Evolutionary conservation across 1,284 basidiomycete genomes (phyloP).

Genomic region (Marasmius oreades): DNA sequence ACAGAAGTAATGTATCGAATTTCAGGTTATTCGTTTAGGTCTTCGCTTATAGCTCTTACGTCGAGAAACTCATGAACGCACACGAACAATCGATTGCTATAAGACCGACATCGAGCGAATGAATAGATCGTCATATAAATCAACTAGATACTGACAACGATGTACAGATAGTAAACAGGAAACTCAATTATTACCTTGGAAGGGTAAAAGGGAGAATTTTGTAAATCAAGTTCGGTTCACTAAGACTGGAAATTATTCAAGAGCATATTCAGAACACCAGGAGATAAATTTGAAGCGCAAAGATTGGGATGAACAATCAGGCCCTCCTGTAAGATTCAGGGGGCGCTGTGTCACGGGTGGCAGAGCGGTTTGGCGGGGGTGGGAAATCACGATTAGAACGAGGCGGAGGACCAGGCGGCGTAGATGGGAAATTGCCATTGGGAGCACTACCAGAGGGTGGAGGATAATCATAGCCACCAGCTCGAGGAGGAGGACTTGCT

Average conservation of each 20-base stretch:
- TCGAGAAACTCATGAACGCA: no score
- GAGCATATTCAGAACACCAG: neutral
- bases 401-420: slow-evolving; percentile 10
- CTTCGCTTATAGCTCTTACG: no score
- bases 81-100: no score
- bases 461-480: slow-evolving; percentile 18
- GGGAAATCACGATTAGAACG: slow-evolving; percentile 8
- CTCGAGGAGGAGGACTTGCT: slow-evolving; percentile 26
- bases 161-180: no score
- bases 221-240: neutral
- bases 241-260: neutral
- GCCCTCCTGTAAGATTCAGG: neutral
- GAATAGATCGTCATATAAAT: no score
- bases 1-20: no score
- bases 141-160: no score
- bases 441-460: slow-evolving; percentile 20
- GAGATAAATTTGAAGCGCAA: neutral
- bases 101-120: no score
- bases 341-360: neutral
- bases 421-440: slow-evolving; percentile 32
- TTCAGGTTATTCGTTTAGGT: no score
- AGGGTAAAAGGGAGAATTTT: no score
- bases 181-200: no score
- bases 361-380: slow-evolving; percentile 1
- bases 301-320: neutral